Percentiles rank a stretch among this genome's conserved stretches.
phyloP scores from a whole-genome alignment of 2,329 filamentous ascomycete genomes.

The Trichoderma simmonsii region DNA sequence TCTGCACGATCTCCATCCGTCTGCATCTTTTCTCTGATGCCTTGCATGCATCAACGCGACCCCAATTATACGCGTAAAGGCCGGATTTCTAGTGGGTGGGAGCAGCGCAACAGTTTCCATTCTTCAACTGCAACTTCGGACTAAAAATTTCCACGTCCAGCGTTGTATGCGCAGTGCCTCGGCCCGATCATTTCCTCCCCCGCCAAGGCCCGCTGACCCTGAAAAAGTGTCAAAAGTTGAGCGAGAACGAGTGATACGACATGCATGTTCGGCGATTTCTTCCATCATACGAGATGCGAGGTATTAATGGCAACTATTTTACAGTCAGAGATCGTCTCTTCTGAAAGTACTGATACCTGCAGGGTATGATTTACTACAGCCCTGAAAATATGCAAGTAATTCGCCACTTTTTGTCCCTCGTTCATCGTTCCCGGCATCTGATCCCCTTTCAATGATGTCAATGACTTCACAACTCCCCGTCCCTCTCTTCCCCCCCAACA shows the following conservation, averaged over 20 bases:
- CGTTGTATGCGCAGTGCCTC: not conserved
- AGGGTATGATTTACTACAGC: not conserved
- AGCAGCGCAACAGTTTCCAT: too few species aligned
- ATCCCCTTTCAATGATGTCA: not conserved
- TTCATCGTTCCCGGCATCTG: not conserved
- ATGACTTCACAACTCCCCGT: not conserved
- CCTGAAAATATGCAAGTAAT: not conserved
- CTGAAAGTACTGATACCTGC: not conserved
- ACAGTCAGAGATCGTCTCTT: not conserved
- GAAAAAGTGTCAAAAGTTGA: not conserved
- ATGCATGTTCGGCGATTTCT: not conserved
- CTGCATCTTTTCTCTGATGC: not conserved
- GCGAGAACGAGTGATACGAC: not conserved
- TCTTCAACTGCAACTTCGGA: not conserved
- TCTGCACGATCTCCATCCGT: not conserved
- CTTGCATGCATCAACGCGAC: not conserved
- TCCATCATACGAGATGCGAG: not conserved
- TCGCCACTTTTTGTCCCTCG: not conserved
- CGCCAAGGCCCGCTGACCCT: constrained; percentile 1
- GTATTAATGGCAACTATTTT: not conserved
- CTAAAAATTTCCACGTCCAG: not conserved
- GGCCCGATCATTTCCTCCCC: constrained; percentile 4
- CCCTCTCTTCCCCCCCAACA: not conserved
- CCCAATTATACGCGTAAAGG: not conserved
- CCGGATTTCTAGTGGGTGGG: not conserved